A percentile compares a stretch with the other conserved stretches of the same genome.
Evolutionary conservation across 768 basidiomycete genomes (phyloP).

Genomic region (Tricholoma bakamatsutake): DNA sequence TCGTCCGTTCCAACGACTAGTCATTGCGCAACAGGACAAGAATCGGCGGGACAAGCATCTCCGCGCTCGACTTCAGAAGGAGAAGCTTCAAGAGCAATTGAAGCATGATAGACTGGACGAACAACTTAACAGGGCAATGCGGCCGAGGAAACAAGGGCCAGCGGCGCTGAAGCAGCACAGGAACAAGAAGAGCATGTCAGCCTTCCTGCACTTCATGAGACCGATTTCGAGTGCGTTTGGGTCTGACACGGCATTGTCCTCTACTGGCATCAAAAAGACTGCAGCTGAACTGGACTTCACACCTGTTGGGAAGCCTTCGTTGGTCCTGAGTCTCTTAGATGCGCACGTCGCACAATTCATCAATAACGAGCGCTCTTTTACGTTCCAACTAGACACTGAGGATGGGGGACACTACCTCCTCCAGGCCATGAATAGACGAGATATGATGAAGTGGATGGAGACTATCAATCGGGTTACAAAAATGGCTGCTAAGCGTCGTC

Average conservation of each 20-base stretch:
- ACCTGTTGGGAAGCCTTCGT: conserved; percentile 65
- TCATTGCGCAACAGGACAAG: conserved; percentile 72
- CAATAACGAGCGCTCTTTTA: conserved; percentile 79
- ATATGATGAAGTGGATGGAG: conserved; percentile 75
- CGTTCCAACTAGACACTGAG: conserved; percentile 79
- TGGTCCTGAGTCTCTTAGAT: conserved; percentile 70
- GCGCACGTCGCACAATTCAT: conserved; percentile 64
- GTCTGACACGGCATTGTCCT: conserved; percentile 44
- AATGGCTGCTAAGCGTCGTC: conserved; percentile 66
- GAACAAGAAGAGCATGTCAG: conserved; percentile 86
- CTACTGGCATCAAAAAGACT: conserved; percentile 46
- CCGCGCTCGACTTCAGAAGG: conserved; percentile 64
- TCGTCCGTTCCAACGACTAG: conserved; percentile 63
- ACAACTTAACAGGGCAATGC: conserved; percentile 70
- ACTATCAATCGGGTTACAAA: conserved; percentile 67
- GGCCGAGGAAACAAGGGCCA: conserved; percentile 42
- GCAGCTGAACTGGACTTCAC: conserved; percentile 72
- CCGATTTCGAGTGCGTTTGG: conserved; percentile 84
- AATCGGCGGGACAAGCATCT: conserved; percentile 69
- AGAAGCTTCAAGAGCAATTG: conserved; percentile 71
- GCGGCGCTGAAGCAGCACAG: conserved; percentile 66
- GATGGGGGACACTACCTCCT: conserved; percentile 82
- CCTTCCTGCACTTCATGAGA: conserved; percentile 83
- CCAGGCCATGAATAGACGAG: conserved; percentile 64
- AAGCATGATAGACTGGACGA: conserved; percentile 72